Evolutionary conservation across 257 asterid species (phyloP), one percentile per base, ranked within the genome.

Genomic region (Misopates orontium): DNA sequence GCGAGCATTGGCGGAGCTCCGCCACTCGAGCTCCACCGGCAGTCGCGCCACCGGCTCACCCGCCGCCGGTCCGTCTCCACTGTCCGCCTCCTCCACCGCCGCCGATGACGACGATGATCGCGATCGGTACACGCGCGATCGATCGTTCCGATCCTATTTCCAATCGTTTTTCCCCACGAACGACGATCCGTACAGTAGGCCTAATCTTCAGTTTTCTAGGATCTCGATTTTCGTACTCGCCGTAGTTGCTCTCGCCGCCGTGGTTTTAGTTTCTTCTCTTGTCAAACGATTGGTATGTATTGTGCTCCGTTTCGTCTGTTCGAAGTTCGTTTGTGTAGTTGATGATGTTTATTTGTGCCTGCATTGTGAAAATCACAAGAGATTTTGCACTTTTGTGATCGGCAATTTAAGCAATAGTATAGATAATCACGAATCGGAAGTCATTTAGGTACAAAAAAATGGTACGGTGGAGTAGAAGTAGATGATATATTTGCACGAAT

Each of bases 1-100:
- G 77, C 87, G 96, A 68, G 96, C 87, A 31, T 88, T 79, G 99
- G 99, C 91, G 87, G 99, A 94, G 88, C 93, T 94, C 80, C 99
- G 98, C 80, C 98, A 90, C 74, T 88, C 99, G 44, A 86, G 90
- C 89, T 90, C 97, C 68, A 68, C 78, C 53, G 90, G 95, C 48
- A 84, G 68, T 84, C 90, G 98, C 62, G 76, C 88, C 77, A 64
- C 84, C 28, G 52, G 70, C 49, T 64, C 84, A 68, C 80, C 95
- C 25, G 66, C 84, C 41, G 86, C 85, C 57, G 74, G 85, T 22
- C 73, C 88, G 2, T 85, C 96, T n/a, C 95, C 96, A 1, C 76
- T 80, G 69, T 87, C 82, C 21, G 80, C 77, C 39, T 25, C 76
- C 41, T 52, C 73, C n/a, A 60, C 60, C 53, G 87, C 63, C 53